Conservation (phyloP, 345 rosid species). For the Pseudoturritis turrita region DNA sequence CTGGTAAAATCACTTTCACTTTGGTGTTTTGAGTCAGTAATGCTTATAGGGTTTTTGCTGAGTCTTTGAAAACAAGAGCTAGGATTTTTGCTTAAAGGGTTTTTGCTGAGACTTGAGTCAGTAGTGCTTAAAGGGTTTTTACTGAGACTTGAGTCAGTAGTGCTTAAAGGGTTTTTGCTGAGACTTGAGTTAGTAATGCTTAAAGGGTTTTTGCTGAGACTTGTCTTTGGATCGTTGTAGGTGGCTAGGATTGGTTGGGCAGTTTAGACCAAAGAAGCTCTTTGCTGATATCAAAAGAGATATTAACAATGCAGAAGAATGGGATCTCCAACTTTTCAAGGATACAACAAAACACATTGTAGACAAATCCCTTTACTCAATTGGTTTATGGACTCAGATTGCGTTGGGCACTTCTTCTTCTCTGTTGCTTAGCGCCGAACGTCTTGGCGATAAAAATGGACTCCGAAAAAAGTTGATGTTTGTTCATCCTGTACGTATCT, state of each 20-base stretch:
- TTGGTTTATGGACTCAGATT: constrained; percentile 60
- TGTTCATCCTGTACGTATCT: constrained; percentile 55
- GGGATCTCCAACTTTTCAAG: constrained; percentile 45
- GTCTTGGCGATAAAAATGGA: constrained; percentile 50
- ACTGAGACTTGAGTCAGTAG: not conserved
- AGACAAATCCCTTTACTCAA: constrained; percentile 67
- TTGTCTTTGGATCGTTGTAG: constrained; percentile 25
- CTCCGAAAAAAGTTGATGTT: constrained; percentile 59
- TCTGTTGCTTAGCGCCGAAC: constrained; percentile 47
- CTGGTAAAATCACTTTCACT: constrained; percentile 39
- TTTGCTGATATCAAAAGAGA: constrained; percentile 55
- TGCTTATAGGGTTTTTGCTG: not conserved
- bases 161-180: not conserved
- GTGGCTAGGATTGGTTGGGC: constrained; percentile 79
- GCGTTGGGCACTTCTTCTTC: constrained; percentile 47
- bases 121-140: not conserved
- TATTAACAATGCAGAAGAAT: constrained; percentile 43
- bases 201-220: not conserved
- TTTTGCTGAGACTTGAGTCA: not conserved
- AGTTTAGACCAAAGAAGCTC: constrained; percentile 73
- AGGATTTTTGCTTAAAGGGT: not conserved
- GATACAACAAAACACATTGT: constrained; percentile 59
- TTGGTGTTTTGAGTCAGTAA: not conserved
- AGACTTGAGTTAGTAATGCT: not conserved
- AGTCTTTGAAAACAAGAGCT: not conserved